These are phyloP conservation scores for Wickerhamomyces strasburgensis DNA, from an alignment of 805 yeast genomes.

Conservation along the genomic window DNA sequence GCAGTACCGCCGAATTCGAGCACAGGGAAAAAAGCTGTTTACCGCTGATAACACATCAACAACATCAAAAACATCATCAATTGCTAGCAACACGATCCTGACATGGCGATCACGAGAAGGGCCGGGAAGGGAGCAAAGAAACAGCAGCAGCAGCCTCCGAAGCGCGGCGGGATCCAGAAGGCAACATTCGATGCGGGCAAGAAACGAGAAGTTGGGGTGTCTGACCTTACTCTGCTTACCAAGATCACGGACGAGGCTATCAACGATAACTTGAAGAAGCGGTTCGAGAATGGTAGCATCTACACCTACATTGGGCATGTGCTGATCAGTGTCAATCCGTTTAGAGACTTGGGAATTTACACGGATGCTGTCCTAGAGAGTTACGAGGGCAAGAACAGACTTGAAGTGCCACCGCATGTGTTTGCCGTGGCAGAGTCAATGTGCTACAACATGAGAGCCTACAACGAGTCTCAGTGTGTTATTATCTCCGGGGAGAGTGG, in stretches of 20 bases:
- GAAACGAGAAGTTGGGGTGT: slow-evolving; percentile 97
- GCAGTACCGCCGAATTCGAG: no score
- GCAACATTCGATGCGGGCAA: slow-evolving; percentile 85
- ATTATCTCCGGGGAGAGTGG: slow-evolving; percentile 97
- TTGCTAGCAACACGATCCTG: neutral
- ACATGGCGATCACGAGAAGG: slow-evolving; percentile 81
- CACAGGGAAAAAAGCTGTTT: no score
- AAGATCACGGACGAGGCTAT: slow-evolving; percentile 89
- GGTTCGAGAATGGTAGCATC: slow-evolving; percentile 85
- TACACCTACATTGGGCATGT: slow-evolving; percentile 94
- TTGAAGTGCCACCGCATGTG: slow-evolving; percentile 98
- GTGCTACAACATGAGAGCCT: slow-evolving; percentile 93
- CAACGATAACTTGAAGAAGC: slow-evolving; percentile 82
- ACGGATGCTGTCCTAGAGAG: slow-evolving; percentile 69
- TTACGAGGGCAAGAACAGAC: slow-evolving; percentile 86
- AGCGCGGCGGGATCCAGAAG: slow-evolving; percentile 64
- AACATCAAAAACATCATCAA: no score
- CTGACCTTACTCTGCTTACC: slow-evolving; percentile 85
- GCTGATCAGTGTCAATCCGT: slow-evolving; percentile 93
- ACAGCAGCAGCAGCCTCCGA: slow-evolving; percentile 49
- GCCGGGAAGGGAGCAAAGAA: slow-evolving; percentile 46
- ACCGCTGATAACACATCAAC: no score
- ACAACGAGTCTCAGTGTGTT: slow-evolving; percentile 93
- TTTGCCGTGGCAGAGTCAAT: slow-evolving; percentile 96
- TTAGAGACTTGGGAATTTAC: slow-evolving; percentile 92